Base-by-base conservation (phyloP, 352 stramenopile species). In the Bremia lactucae region DNA sequence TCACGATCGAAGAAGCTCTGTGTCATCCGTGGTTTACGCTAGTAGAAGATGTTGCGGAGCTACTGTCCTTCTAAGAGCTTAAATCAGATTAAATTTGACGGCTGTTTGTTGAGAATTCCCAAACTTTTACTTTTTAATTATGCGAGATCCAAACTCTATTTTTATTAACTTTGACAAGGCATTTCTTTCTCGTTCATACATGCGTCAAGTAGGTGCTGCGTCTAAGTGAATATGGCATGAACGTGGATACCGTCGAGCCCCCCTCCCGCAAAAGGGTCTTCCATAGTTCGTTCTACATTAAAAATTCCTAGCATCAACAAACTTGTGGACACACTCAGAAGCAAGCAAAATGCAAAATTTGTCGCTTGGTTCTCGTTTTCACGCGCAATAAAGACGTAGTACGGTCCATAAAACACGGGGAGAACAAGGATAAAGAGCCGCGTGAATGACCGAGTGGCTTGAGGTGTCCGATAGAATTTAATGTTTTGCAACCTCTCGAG, bases 301-400 rank as follows among this genome's bases (percentile, higher is more conserved):
- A 91, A 91, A 39, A 93, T 74, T n/a, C 81, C 81, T 31, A 83
- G 83, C 72, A 93, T 87, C 26, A 78, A 59, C 22, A 93, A 59
- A 29, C 76, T 91, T 31, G 81, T 93, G 14, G 87, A 61, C 18
- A 80, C 56, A 49, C 73, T 86, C 6, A 91, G 61, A 23, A 67
- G 21, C 11, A 93, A 62, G 36, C 72, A 86, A 41, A 93, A 91
- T 9, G 46, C 72, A 52, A 90, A 90, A 48, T 72, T 87, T 21
- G 65, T 74, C 36, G 66, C 52, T 39, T 83, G 62, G 22, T 52
- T 56, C 25, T 73, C 42, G 46, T 68, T 59, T 6, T 71, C 76
- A 29, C 65, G 60, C 33, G 77, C 72, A 28, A 90, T 63, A 40
- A 73, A 89, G 23, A 87, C 78, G 55, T 88, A 93, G 68, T 93